A percentile compares a stretch with the other conserved stretches of the same genome.
Conservation (phyloP, 306 rosid genomes). For the Prunus salicina region DNA sequence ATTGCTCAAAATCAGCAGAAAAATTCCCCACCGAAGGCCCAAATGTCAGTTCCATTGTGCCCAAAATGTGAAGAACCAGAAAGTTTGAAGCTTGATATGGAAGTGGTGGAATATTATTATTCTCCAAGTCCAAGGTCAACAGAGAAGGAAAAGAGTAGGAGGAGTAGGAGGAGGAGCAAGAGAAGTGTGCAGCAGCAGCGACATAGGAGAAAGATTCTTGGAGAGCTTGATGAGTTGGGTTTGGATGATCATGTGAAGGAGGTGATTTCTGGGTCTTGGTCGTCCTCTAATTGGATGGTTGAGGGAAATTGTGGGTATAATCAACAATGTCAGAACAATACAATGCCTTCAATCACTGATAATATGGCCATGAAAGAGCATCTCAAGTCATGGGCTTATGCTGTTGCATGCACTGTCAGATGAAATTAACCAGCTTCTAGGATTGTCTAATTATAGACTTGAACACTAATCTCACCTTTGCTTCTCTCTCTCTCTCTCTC, state of each 20-base stretch:
- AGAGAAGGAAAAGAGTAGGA: conserved; percentile 25
- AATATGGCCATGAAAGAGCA: conserved; percentile 65
- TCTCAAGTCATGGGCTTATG: conserved; percentile 73
- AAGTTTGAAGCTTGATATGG: background rate
- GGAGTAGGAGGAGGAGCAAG: conserved; percentile 12
- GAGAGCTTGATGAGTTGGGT: conserved; percentile 27
- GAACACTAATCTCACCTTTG: background rate
- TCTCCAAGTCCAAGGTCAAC: background rate
- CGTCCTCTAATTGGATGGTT: conserved; percentile 1
- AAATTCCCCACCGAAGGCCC: background rate
- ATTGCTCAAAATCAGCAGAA: conserved; percentile 5
- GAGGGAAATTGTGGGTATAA: conserved; percentile 5
- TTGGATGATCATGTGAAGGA: conserved; percentile 14
- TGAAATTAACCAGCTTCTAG: conserved; percentile 9
- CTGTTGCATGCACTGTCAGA: conserved; percentile 63
- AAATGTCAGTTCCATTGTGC: background rate
- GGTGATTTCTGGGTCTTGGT: background rate
- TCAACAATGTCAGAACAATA: background rate
- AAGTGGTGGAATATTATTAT: conserved; percentile 16
- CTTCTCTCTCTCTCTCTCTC: background rate
- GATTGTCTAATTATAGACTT: background rate
- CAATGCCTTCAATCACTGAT: conserved; percentile 46
- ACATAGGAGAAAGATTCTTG: conserved; percentile 21
- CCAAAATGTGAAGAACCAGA: conserved; percentile 16
- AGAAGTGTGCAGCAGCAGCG: background rate